Percentiles rank a stretch among this genome's conserved stretches.
These are phyloP conservation scores for Calendula officinalis DNA, from an alignment of 129 eudicot species.

Conservation along the genomic window DNA sequence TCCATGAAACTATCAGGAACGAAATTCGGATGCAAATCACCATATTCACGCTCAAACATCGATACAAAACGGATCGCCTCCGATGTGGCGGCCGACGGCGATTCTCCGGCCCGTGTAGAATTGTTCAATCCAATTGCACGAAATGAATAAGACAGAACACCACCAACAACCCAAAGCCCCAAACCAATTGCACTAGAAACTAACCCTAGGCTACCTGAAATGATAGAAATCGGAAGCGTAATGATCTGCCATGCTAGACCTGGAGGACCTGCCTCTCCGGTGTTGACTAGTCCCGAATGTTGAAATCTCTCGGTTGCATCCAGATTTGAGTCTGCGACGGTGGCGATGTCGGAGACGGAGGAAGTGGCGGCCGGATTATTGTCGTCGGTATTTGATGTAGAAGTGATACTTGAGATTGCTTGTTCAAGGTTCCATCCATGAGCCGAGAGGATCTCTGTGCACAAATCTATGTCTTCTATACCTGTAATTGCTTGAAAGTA, in stretches of 20 bases:
- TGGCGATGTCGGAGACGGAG: constrained; percentile 13
- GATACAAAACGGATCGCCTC: constrained; percentile 68
- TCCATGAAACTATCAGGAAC: constrained; percentile 38
- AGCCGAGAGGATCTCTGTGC: constrained; percentile 8
- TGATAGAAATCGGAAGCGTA: constrained; percentile 32
- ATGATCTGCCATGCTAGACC: constrained; percentile 67
- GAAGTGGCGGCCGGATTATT: constrained; percentile 30
- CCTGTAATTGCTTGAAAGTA: constrained; percentile 90
- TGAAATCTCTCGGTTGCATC: neutral
- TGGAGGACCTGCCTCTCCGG: constrained; percentile 31
- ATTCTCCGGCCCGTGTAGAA: constrained; percentile 34
- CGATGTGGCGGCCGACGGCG: constrained; percentile 34
- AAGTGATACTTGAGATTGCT: constrained; percentile 60
- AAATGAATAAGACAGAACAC: constrained; percentile 41
- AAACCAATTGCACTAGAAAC: neutral
- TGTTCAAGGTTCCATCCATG: constrained; percentile 78
- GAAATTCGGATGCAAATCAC: constrained; percentile 48
- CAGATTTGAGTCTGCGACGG: neutral
- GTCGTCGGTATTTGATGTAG: constrained; percentile 16
- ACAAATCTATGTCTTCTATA: constrained; percentile 61
- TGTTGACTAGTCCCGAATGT: constrained; percentile 18
- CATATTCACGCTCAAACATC: constrained; percentile 64
- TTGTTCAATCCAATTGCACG: constrained; percentile 36
- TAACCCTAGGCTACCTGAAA: too few species aligned
- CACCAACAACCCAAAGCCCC: constrained; percentile 80